Evolutionary conservation across 148 eudicot species (phyloP), one percentile per base, ranked within the genome.

Genomic region (Cornus florida): DNA sequence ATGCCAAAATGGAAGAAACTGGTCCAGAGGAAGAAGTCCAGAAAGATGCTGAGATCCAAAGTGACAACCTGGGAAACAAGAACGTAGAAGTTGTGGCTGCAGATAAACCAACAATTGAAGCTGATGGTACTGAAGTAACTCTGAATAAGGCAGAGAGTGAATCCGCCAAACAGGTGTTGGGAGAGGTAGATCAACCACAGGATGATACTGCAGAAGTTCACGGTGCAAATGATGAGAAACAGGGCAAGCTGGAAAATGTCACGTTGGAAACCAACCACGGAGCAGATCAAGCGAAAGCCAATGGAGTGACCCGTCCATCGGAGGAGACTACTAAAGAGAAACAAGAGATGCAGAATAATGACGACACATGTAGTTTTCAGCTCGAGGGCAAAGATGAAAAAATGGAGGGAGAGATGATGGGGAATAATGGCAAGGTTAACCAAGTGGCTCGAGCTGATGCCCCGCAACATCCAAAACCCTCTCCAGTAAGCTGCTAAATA

Each of bases 401-500:
- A 35, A 17, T 72, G 35, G 72, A 46, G 10, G 87, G 32, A 11
- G 75, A 80, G 64, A 76, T 38, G 6, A 19, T 69, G 68, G 80
- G 77, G 17, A 69, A 81, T 22, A 73, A 80, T 19, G 64, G 76
- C 32, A 77, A 77, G 60, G 69, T 74, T 39, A 80, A 77, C 70
- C 79, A 78, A 57, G 59, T 76, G 43, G 80, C 28, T 73, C 57
- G 69, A 72, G 50, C 35, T 23, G 70, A 76, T 53, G 66, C 65
- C 7, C 64, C 78, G 0, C 81, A 77, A 3, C 79, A 74, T 65
- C 79, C 79, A 32, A 74, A 68, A 19, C 82, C 84, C 20, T 62
- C 84, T 1, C 72, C 84, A 5, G 68, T 81, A 64, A 77, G 83
- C 66, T 81, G 87, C 74, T 84, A 75, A 84, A 78, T 75, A 19